Evolutionary conservation across 495 filamentous ascomycete genomes (phyloP).

Genomic region (Tuber melanosporum): DNA sequence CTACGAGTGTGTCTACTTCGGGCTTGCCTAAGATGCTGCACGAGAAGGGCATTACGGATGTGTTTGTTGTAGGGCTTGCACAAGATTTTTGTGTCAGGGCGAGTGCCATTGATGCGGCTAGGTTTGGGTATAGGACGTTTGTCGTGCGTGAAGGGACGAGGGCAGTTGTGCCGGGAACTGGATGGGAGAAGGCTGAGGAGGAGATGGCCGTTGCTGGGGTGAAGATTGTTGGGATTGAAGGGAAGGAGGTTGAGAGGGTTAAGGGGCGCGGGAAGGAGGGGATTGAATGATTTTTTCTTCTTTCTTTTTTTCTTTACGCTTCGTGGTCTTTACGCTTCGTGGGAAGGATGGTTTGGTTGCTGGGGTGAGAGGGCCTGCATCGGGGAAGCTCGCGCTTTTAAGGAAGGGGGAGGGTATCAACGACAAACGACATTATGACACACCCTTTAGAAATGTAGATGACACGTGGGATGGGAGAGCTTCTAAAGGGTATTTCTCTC

Average conservation of each 20-base stretch:
- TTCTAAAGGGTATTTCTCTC: neutral
- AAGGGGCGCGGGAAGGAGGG: constrained; percentile 23
- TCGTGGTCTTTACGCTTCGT: neutral
- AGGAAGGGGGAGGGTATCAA: neutral
- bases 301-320: neutral
- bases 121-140: constrained; percentile 68
- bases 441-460: neutral
- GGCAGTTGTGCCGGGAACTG: constrained; percentile 54
- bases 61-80: constrained; percentile 79
- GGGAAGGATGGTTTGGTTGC: neutral
- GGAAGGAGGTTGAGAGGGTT: constrained; percentile 49
- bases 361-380: neutral
- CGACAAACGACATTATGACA: neutral
- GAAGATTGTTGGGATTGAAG: constrained; percentile 48
- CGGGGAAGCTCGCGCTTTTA: neutral
- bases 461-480: neutral
- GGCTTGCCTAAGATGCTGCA: constrained; percentile 55
- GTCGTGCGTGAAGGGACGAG: constrained; percentile 72
- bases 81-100: constrained; percentile 81
- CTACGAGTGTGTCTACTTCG: constrained; percentile 52
- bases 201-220: constrained; percentile 55
- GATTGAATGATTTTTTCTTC: neutral
- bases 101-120: constrained; percentile 69
- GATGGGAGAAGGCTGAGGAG: constrained; percentile 54
- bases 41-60: constrained; percentile 57